A percentile compares a stretch with the other conserved stretches of the same genome.
Evolutionary conservation across 148 eudicot species (phyloP).

Genomic region (Spergularia marina): DNA sequence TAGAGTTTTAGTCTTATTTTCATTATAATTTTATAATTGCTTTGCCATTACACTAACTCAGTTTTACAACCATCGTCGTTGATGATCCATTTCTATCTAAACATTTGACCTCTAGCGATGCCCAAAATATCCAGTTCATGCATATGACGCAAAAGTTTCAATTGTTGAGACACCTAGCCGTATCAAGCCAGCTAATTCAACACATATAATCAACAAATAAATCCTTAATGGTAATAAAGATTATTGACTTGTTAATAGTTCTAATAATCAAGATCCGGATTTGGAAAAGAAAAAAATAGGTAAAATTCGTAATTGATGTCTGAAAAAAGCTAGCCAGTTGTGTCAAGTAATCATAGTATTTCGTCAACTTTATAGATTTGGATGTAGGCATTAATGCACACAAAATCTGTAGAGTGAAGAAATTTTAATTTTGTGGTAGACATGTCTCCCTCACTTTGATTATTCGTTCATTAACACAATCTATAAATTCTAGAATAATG

Average conservation of each 20-base stretch:
- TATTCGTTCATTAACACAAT: neutral
- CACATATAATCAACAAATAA: neutral
- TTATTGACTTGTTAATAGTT: neutral
- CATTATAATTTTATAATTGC: too few species aligned
- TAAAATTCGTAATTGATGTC: neutral
- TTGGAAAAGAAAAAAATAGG: slow-evolving; percentile 1
- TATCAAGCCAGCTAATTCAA: neutral
- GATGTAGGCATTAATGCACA: slow-evolving; percentile 36
- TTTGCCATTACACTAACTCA: neutral
- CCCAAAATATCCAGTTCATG: neutral
- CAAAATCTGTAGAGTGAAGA: slow-evolving; percentile 40
- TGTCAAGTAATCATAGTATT: slow-evolving; percentile 26
- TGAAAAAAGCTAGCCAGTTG: slow-evolving; percentile 13
- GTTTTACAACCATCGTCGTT: neutral
- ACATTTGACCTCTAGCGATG: neutral
- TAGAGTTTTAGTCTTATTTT: too few species aligned
- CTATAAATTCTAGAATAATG: neutral
- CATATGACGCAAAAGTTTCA: neutral
- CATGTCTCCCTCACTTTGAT: slow-evolving; percentile 31
- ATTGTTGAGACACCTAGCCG: neutral
- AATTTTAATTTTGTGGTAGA: slow-evolving; percentile 30
- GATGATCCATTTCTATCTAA: too few species aligned
- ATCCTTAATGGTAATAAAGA: neutral
- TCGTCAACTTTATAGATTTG: slow-evolving; percentile 36
- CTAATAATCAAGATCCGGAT: neutral